Conservation (phyloP, 495 filamentous ascomycete species). For the Penicillium canariense region DNA sequence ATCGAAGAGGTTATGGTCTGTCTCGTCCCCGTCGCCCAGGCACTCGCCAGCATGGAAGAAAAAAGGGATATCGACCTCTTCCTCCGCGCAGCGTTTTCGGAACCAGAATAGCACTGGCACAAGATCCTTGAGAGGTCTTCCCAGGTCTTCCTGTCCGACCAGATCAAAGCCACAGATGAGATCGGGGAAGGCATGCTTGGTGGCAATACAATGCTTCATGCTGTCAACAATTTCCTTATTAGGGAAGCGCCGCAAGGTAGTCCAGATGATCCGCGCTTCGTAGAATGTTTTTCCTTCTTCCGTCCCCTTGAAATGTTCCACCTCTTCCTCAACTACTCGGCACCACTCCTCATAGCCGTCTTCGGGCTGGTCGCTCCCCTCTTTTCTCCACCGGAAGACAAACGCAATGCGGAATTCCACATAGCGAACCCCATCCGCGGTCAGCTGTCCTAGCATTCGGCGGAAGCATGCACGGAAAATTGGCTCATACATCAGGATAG, state of each 20-base stretch:
- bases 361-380: slow-evolving; percentile 59
- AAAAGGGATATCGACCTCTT: slow-evolving; percentile 84
- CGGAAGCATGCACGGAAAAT: slow-evolving; percentile 77
- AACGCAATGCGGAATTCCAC: slow-evolving; percentile 68
- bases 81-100: slow-evolving; percentile 73
- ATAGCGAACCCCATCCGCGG: slow-evolving; percentile 77
- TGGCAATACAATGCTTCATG: slow-evolving; percentile 82
- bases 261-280: slow-evolving; percentile 88
- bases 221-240: slow-evolving; percentile 65
- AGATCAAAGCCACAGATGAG: slow-evolving; percentile 85
- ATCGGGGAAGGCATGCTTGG: slow-evolving; percentile 75
- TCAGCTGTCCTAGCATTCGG: slow-evolving; percentile 62
- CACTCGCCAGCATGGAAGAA: slow-evolving; percentile 93
- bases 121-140: slow-evolving; percentile 70
- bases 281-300: slow-evolving; percentile 74
- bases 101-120: slow-evolving; percentile 91
- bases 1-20: slow-evolving; percentile 87
- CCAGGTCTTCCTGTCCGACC: slow-evolving; percentile 80
- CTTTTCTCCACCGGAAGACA: slow-evolving; percentile 55
- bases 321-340: slow-evolving; percentile 69
- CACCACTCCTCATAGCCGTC: slow-evolving; percentile 63
- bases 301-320: slow-evolving; percentile 69
- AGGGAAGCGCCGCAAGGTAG: slow-evolving; percentile 59
- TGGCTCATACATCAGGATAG: slow-evolving; percentile 84
- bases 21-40: slow-evolving; percentile 69